Evolutionary conservation across 2,329 filamentous ascomycete species (phyloP), one percentile per base, ranked within the genome.

Genomic region (Fusarium caatingaense): DNA sequence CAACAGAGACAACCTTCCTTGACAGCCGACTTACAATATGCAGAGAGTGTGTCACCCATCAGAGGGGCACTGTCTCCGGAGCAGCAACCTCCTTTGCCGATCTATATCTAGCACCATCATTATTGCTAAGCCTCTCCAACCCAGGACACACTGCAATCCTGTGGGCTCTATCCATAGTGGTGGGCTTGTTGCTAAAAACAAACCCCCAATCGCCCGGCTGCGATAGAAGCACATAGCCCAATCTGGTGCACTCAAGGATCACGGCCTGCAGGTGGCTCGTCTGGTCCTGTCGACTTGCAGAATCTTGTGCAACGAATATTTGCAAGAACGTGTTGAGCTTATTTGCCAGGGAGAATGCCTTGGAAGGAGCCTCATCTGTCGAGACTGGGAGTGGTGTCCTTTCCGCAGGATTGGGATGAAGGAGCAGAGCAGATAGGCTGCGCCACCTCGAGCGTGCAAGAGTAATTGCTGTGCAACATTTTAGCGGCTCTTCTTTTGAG

Each of bases 201-300:
- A 82, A 79, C 2, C 65, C 58, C 74, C 79, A 83, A 34, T 83
- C 81, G 10, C 75, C 74, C 1, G 81, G 81, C 53, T 84, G 82
- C 7, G 82, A 84, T 32, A 84, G 73, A 9, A 84, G 54, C 20
- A 80, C 55, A 60, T 83, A 82, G 13, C 83, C 83, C 27, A 84
- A 74, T 51, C 77, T 80, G 20, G 80, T 74, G 40, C 78, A 81
- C 68, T 83, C 81, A 6, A 77, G 63, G 20, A 83, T 79, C 15
- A 84, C 76, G 15, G 76, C 78, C 46, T 80, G 75, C 6, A 84
- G 74, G 45, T 83, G 79, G 15, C 72, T 76, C 54, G 76, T 73
- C 67, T 83, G 81, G 46, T 80, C 74, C 37, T 75, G 75, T 32
- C 64, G 71, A 18, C 66, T 68, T 5, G 70, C 69, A 11, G 71